phyloP scores from a whole-genome alignment of 2,329 filamentous ascomycete genomes.

The Cladosporium sp. region DNA sequence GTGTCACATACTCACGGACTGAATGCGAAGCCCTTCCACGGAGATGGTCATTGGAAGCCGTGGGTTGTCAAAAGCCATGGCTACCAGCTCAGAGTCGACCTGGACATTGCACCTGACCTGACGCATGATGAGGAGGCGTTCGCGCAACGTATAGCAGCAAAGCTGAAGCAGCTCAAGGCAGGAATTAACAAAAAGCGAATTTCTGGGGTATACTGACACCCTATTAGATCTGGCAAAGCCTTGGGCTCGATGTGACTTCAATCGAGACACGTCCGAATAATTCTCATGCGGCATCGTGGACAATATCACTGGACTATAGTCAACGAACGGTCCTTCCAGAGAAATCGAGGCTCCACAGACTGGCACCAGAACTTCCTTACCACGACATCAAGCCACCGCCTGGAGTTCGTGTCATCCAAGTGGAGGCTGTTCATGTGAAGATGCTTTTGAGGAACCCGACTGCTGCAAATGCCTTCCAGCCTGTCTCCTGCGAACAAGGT shows the following conservation, averaged over 20 bases:
- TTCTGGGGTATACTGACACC: not conserved
- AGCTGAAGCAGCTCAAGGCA: slow-evolving; percentile 8
- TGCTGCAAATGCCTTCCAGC: no score
- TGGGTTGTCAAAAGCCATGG: slow-evolving; percentile 5
- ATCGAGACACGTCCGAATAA: not conserved
- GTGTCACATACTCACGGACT: not conserved
- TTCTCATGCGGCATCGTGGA: not conserved
- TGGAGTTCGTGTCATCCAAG: not conserved
- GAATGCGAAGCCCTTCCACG: not conserved
- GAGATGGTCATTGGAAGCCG: not conserved
- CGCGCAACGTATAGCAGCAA: not conserved
- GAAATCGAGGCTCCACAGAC: not conserved
- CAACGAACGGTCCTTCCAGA: not conserved
- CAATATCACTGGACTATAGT: not conserved
- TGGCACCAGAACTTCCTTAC: not conserved
- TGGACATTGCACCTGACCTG: not conserved
- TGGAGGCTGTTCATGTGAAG: not conserved
- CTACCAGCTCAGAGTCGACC: slow-evolving; percentile 1
- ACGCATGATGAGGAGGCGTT: not conserved
- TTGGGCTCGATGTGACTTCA: slow-evolving; percentile 5
- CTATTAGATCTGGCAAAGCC: not conserved
- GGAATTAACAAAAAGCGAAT: not conserved
- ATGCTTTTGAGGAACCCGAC: not conserved
- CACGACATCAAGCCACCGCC: slow-evolving; percentile 12
- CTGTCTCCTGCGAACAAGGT: not conserved